phyloP scores from a whole-genome alignment of 352 stramenopile species.

The Phytophthora pini region DNA sequence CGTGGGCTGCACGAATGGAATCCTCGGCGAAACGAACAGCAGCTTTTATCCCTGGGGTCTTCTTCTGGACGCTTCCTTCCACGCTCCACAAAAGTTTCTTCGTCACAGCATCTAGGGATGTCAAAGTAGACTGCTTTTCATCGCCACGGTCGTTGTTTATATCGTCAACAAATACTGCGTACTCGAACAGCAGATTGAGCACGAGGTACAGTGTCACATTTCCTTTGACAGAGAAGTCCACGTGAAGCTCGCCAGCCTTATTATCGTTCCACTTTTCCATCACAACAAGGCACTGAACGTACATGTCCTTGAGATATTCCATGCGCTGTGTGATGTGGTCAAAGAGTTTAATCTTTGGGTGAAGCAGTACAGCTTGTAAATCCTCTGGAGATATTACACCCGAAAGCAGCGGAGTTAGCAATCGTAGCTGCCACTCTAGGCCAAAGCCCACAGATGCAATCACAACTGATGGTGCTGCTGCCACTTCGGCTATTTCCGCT shows the following conservation, averaged over 20 bases:
- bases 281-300: conserved; percentile 27
- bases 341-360: conserved; percentile 58
- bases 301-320: conserved; percentile 31
- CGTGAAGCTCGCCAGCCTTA: conserved; percentile 8
- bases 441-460: conserved; percentile 37
- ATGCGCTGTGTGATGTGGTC: conserved; percentile 33
- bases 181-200: conserved; percentile 57
- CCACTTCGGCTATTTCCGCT: conserved; percentile 7
- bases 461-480: conserved; percentile 9
- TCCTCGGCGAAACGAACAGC: conserved; percentile 31
- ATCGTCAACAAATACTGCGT: conserved; percentile 38
- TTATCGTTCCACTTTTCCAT: conserved; percentile 36
- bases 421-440: conserved; percentile 54
- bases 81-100: conserved; percentile 22
- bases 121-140: conserved; percentile 13
- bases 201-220: conserved; percentile 45
- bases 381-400: conserved; percentile 23
- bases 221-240: conserved; percentile 49
- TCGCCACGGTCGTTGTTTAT: conserved; percentile 14
- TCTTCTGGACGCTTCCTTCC: neutral
- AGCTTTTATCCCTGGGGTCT: conserved; percentile 3
- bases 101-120: conserved; percentile 21
- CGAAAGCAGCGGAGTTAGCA: conserved; percentile 49
- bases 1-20: conserved; percentile 22
- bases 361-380: conserved; percentile 41